Conservation (phyloP, 495 filamentous ascomycete species). For the Talaromyces liani region DNA sequence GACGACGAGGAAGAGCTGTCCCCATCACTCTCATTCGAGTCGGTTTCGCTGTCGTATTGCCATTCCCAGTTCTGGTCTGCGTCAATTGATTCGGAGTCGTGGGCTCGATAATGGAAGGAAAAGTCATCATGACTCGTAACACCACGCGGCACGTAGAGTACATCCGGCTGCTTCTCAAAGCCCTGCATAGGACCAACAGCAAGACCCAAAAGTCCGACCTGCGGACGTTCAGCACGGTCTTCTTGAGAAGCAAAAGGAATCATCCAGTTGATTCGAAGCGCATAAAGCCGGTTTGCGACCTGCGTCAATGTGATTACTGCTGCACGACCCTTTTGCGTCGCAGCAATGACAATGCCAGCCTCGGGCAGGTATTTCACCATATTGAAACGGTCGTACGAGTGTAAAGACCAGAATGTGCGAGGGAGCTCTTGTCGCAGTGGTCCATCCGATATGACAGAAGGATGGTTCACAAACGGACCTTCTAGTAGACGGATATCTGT, state of each 20-base stretch:
- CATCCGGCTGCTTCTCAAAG: conserved; percentile 33
- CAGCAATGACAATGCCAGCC: conserved; percentile 66
- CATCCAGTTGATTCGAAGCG: conserved; percentile 50
- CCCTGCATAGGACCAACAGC: conserved; percentile 58
- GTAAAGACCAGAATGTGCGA: conserved; percentile 29
- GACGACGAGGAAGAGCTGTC: not conserved
- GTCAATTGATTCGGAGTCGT: conserved; percentile 14
- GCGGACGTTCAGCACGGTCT: conserved; percentile 29
- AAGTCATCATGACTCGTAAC: conserved; percentile 19
- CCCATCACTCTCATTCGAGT: not conserved
- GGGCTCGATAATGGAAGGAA: conserved; percentile 25
- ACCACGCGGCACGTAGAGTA: conserved; percentile 26
- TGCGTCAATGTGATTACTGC: conserved; percentile 65
- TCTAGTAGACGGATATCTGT: conserved; percentile 50
- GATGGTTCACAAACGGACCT: conserved; percentile 33
- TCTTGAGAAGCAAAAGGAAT: conserved; percentile 47
- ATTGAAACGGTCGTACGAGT: conserved; percentile 59
- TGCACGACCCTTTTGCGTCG: conserved; percentile 65
- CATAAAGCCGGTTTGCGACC: conserved; percentile 23
- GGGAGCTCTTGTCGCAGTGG: conserved; percentile 38
- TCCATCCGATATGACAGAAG: conserved; percentile 38
- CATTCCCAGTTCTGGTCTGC: not conserved
- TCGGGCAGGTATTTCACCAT: conserved; percentile 72
- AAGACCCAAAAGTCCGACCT: conserved; percentile 44
- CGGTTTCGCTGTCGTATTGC: not conserved